These are phyloP conservation scores for Phytopythium sindhum DNA, from an alignment of 352 stramenopile species.

Conservation along the genomic window DNA sequence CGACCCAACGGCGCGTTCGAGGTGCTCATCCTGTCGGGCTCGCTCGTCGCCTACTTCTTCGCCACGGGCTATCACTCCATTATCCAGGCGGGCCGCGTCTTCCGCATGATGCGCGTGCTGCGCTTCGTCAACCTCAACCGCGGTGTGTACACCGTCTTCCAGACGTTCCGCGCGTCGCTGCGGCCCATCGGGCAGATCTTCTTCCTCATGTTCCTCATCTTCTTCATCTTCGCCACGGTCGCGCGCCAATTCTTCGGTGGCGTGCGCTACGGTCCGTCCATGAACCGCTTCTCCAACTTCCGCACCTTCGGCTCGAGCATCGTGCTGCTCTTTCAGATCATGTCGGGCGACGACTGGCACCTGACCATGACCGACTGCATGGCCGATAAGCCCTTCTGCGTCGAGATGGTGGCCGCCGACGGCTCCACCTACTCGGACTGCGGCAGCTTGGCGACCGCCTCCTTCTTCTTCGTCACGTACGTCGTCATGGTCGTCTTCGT, in stretches of 20 bases:
- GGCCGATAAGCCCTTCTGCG: slow-evolving; percentile 48
- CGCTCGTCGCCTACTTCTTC: slow-evolving; percentile 62
- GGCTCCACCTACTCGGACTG: slow-evolving; percentile 57
- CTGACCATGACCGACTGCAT: slow-evolving; percentile 83
- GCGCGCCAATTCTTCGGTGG: slow-evolving; percentile 72
- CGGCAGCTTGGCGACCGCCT: slow-evolving; percentile 35
- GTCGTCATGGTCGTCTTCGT: slow-evolving; percentile 79
- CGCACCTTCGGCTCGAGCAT: slow-evolving; percentile 57
- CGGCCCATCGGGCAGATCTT: slow-evolving; percentile 72
- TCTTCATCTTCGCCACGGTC: slow-evolving; percentile 80
- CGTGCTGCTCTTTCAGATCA: slow-evolving; percentile 76
- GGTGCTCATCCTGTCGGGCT: slow-evolving; percentile 55
- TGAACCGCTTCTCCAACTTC: slow-evolving; percentile 77
- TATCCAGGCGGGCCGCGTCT: slow-evolving; percentile 68
- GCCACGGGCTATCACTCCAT: slow-evolving; percentile 56
- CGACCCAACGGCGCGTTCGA: slow-evolving; percentile 56
- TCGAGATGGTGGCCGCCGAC: slow-evolving; percentile 29
- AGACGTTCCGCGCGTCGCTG: slow-evolving; percentile 69
- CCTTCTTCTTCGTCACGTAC: slow-evolving; percentile 69
- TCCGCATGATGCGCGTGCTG: slow-evolving; percentile 74
- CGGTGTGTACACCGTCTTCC: slow-evolving; percentile 71
- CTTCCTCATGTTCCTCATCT: slow-evolving; percentile 79
- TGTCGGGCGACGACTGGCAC: slow-evolving; percentile 81
- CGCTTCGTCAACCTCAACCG: slow-evolving; percentile 72
- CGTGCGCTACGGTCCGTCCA: slow-evolving; percentile 45